Evolutionary conservation across 2,329 filamentous ascomycete species (phyloP), one percentile per base, ranked within the genome.

Genomic region (Stromatinia cepivora): DNA sequence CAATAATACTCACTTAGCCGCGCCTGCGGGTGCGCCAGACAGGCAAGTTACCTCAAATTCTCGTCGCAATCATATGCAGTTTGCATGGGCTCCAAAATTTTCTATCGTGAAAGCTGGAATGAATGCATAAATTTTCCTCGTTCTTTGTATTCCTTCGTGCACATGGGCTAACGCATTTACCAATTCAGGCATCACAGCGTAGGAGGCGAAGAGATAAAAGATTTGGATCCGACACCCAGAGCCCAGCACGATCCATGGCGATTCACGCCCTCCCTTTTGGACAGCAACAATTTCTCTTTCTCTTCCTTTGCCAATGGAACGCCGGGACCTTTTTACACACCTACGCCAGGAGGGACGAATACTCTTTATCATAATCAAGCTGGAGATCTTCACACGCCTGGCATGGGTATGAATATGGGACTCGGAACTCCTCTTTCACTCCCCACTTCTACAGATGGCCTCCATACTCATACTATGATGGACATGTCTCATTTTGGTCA

Each of bases 261-360:
- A 73, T 93, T 97, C 77, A 97, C 94, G 3, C 93, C 94, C 5
- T 95, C 93, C 31, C 84, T 97, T 69, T 86, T 98, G 78, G 94
- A 98, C 78, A 89, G 93, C 25, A 93, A 90, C 79, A 91, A 92
- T 42, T 92, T 92, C 79, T 87, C 88, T 34, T 97, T 97, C 80
- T 85, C 88, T 70, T 85, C 86, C 69, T 94, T 97, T 77, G 88
- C 90, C 73, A 92, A 92, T 79, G 91, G 94, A 73, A 87, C 90
- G 58, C 87, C 91, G 22, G 92, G 90, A 20, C 95, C 95, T 80
- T 42, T 15, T 15, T 97, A 97, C 80, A 94, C 93, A 10, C 92
- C 94, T 2, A 96, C 92, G 1, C 91, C 93, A 2, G 92, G 91
- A 72, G 91, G 91, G 58, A 90, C 89, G 72, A 92, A 91, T 77